Conservation (phyloP, 192 early-diverging fungal species). For the Umbelopsis ramanniana region DNA sequence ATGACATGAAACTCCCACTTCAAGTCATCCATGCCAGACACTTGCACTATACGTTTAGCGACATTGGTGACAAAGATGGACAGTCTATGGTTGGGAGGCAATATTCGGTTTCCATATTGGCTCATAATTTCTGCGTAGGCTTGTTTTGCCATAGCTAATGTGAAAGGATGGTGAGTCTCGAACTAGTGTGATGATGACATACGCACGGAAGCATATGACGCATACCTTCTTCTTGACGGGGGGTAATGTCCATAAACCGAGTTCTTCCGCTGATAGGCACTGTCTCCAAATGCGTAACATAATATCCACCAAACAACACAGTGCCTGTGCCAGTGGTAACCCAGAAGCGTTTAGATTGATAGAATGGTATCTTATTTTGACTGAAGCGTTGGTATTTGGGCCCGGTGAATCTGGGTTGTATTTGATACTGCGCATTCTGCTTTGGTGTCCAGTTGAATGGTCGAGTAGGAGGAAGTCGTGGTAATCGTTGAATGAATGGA, state of each 20-base stretch:
- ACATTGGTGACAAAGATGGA: conserved; percentile 71
- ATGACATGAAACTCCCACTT: conserved; percentile 96
- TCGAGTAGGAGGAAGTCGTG: too few relatives aligned
- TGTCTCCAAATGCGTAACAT: conserved; percentile 73
- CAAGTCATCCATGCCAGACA: conserved; percentile 69
- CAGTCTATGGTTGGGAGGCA: conserved; percentile 67
- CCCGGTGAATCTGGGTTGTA: background rate
- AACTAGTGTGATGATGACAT: background rate
- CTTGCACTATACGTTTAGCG: conserved; percentile 70
- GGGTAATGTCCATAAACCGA: conserved; percentile 71
- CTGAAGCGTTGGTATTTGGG: conserved; percentile 27
- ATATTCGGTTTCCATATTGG: conserved; percentile 67
- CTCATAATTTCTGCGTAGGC: conserved; percentile 74
- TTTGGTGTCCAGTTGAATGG: background rate
- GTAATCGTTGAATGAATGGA: background rate
- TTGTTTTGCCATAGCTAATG: conserved; percentile 59
- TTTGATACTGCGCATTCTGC: background rate
- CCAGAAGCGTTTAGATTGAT: conserved; percentile 31
- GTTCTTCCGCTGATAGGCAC: conserved; percentile 71
- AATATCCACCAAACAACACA: conserved; percentile 57
- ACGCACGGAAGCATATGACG: background rate
- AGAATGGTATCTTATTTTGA: conserved; percentile 23
- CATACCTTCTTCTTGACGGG: conserved; percentile 56
- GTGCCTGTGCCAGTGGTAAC: conserved; percentile 37
- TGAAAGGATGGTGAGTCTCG: background rate